Base-by-base conservation (phyloP, 495 filamentous ascomycete species). In the Aspergillus steynii region DNA sequence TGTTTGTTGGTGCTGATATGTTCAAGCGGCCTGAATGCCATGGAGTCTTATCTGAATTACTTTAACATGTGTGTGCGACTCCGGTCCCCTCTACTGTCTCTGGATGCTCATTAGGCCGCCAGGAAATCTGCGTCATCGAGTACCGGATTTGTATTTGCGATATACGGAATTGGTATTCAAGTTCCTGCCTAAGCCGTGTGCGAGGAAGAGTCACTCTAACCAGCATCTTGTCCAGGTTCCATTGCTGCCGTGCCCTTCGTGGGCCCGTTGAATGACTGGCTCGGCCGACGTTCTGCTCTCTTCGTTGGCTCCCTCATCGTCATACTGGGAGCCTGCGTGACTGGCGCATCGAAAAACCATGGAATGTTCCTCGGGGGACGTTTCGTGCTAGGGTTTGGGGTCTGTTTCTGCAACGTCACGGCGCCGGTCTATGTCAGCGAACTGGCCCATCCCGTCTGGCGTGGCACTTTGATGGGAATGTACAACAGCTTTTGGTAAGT, bases 311-410 rank as follows among this genome's bases (percentile, higher is more conserved):
- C 81, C 20, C 52, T 80, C 3, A 74, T 87, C 54, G 83, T 88
- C 68, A 79, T 87, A 32, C 50, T 86, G 27, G 86, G 86, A 1
- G 83, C 84, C 4, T 77, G 74, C 62, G 71, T 85, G 32, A 80
- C 85, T 61, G 81, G 78, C 4, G 69, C 76, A 1, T 75, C 80
- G 1, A 67, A 62, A 20, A 78, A 75, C 60, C 68, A 80, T 27
- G 67, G 63, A 14, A 78, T 81, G 68, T 90, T 91, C 65, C 84
- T 90, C 62, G 87, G 77, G n/a, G 90, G 88, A 25, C 84, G 90
- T 6, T 91, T 92, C 69, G 68, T 91, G 14, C 81, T 93, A 10
- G 88, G 88, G 1, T 89, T 91, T 63, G 88, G 89, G 5, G 86
- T 90, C 45, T 81, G 82, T 29, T 85, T 91, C 37, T 80, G 81